Base-by-base conservation (phyloP, 176 grass and related monocot species). In the Cocos nucifera region DNA sequence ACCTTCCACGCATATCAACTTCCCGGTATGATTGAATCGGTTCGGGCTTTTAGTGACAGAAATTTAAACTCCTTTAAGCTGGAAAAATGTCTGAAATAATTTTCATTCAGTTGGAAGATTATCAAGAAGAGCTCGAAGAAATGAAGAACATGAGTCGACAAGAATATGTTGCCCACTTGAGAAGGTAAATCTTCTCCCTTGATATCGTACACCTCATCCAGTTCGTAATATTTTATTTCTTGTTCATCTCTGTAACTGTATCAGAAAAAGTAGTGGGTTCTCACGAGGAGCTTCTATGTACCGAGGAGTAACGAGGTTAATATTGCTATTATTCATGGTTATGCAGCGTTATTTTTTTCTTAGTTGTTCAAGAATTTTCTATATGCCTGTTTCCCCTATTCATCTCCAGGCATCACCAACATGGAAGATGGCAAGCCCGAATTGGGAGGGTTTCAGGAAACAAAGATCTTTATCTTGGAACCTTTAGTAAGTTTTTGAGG, bases 361-460 rank as follows among this genome's bases (percentile, higher is more conserved):
- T 44, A 3, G 3, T 44, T 14, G 10, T 44, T 44, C 10, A 44
- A 44, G 9, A 44, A 14, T 44, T 44, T 44, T 44, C 35, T 44
- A 2, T 44, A 10, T 44, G 35, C 2, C 9, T 44, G 9, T 14
- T 44, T 9, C 35, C 10, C 1, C 4, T 39, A 60, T 50, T 12
- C 24, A 15, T 22, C 3, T 22, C 10, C 69, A 87, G 87, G 82
- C 87, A 90, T 82, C 87, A 90, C 61, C 79, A 86, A 55, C 87
- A 86, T 63, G 82, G 87, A 25, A 67, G 87, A 17, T 90, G 87
- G 87, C 87, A 90, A 53, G 87, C 87, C 22, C 79, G 87, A 62
- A 90, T 90, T 25, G 87, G 87, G 57, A 80, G 87, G 61, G 87
- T 90, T 64, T 90, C 87, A 4, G 87, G 87, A 68, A 90, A 86